These are phyloP conservation scores for Arctostaphylos glauca DNA, from an alignment of 148 eudicot genomes.

Conservation along the genomic window DNA sequence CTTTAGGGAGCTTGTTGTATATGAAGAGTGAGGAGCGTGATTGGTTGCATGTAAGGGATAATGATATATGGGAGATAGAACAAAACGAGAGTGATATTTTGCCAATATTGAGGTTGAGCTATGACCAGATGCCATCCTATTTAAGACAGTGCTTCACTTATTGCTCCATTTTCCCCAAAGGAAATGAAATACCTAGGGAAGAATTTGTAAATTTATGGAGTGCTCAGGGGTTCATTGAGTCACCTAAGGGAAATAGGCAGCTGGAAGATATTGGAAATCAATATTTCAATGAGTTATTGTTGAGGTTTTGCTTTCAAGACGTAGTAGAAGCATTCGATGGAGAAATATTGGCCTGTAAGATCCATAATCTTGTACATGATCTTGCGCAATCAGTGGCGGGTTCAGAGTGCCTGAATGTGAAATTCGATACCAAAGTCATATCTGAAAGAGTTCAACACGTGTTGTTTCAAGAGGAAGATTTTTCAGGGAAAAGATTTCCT, in stretches of 20 bases:
- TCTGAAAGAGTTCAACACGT: slow-evolving; percentile 29
- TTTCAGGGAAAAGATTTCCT: slow-evolving; percentile 22
- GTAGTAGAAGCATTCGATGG: slow-evolving; percentile 30
- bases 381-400: slow-evolving; percentile 43
- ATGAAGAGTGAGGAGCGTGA: slow-evolving; percentile 5
- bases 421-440: slow-evolving; percentile 16
- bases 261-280: slow-evolving; percentile 24
- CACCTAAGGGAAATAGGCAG: neutral
- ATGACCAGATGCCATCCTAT: slow-evolving; percentile 17
- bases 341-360: slow-evolving; percentile 30
- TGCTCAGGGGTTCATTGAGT: slow-evolving; percentile 23
- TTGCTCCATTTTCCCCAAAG: slow-evolving; percentile 28
- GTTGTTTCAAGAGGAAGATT: slow-evolving; percentile 21
- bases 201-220: slow-evolving; percentile 25
- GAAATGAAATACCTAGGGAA: slow-evolving; percentile 23
- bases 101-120: slow-evolving; percentile 18
- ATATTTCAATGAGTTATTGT: slow-evolving; percentile 30
- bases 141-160: slow-evolving; percentile 27
- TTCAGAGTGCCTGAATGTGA: slow-evolving; percentile 31
- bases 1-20: slow-evolving; percentile 33
- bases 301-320: slow-evolving; percentile 46
- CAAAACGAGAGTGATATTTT: slow-evolving; percentile 16
- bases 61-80: slow-evolving; percentile 24
- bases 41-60: neutral
- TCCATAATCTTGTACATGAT: slow-evolving; percentile 47